phyloP scores from a whole-genome alignment of 169 alveolate species.

The Toxoplasma gondii region DNA sequence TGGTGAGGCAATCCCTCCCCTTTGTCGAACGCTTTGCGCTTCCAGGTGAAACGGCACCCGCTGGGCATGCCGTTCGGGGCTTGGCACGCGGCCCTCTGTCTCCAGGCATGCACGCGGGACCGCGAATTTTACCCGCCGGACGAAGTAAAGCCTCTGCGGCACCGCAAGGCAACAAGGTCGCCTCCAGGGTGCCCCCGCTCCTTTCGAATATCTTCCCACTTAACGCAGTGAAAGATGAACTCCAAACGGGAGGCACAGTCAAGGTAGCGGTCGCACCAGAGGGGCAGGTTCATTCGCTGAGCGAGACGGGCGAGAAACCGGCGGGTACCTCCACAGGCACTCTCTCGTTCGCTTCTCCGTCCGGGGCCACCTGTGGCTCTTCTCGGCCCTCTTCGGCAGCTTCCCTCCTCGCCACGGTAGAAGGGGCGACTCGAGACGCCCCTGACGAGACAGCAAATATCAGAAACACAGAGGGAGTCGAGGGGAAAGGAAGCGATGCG shows the following conservation, averaged over 20 bases:
- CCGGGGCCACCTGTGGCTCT: constrained; percentile 18
- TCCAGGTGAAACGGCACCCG: background rate
- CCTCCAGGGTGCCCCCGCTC: too few species aligned
- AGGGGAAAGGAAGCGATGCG: background rate
- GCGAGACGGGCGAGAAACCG: background rate
- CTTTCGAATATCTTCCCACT: too few species aligned
- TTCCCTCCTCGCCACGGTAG: background rate
- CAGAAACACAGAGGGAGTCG: background rate
- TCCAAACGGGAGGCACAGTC: background rate
- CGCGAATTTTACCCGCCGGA: background rate
- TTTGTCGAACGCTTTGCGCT: background rate
- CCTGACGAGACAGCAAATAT: background rate
- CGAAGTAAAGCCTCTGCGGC: background rate
- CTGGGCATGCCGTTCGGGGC: too few species aligned
- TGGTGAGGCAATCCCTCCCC: background rate
- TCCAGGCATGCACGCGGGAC: background rate
- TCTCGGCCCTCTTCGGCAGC: background rate
- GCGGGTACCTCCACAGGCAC: background rate
- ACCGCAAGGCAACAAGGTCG: background rate
- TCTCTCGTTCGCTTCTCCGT: background rate
- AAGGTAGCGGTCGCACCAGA: background rate
- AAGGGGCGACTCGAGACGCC: background rate
- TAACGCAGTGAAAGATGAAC: too few species aligned
- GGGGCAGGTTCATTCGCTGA: background rate
- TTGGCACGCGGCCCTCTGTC: background rate